Percentiles rank a stretch among this genome's conserved stretches.
Conservation (phyloP, 306 rosid genomes). For the Rubus idaeus region DNA sequence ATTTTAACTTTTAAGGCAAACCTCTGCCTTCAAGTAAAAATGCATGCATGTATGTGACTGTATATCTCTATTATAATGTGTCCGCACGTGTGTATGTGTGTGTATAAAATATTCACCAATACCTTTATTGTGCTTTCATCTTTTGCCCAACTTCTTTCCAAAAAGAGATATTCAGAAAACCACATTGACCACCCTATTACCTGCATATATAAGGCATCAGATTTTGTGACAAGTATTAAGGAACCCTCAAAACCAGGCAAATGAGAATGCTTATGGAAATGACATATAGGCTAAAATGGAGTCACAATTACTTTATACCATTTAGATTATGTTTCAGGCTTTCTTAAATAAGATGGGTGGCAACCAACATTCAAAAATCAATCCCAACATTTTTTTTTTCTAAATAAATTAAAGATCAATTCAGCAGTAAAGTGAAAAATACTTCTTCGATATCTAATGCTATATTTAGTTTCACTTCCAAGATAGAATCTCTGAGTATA, state of each 20-base stretch:
- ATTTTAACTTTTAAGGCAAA: not conserved
- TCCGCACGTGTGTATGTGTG: not conserved
- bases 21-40: not conserved
- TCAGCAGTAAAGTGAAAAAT: not conserved
- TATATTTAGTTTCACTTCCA: not conserved
- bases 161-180: constrained; percentile 90
- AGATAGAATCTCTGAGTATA: not conserved
- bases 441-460: too few species aligned
- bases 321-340: not conserved
- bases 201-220: constrained; percentile 37
- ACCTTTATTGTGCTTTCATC: constrained; percentile 91
- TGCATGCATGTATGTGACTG: too few species aligned
- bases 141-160: constrained; percentile 97
- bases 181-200: constrained; percentile 99
- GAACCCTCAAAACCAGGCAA: constrained; percentile 4
- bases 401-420: not conserved
- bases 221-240: constrained; percentile 2
- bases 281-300: not conserved
- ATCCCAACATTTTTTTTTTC: not conserved
- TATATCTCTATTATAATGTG: not conserved
- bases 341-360: not conserved
- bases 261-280: not conserved
- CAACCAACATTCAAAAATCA: not conserved
- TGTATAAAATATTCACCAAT: constrained; percentile 19
- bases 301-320: not conserved